These are phyloP conservation scores for Nothopassalora personata DNA, from an alignment of 2,329 filamentous ascomycete genomes.

Conservation along the genomic window DNA sequence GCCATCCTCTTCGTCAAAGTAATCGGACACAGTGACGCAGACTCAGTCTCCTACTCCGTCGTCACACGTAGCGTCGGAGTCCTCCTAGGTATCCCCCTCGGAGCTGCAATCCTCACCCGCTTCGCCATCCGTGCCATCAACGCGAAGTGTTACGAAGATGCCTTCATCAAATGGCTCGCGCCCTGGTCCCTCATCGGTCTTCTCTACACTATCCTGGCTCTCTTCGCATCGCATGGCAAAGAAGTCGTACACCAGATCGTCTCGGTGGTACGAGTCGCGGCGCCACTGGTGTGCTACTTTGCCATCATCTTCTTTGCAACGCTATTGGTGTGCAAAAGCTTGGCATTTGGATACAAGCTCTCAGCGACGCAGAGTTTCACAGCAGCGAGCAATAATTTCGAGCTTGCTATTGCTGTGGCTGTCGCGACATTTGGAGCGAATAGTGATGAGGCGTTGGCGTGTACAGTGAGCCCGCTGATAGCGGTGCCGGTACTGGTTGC, in stretches of 20 bases:
- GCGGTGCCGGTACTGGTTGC: conserved; percentile 77
- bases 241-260: conserved; percentile 78
- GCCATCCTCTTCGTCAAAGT: conserved; percentile 56
- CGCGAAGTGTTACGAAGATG: conserved; percentile 57
- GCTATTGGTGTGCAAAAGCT: conserved; percentile 53
- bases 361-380: conserved; percentile 80
- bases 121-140: conserved; percentile 54
- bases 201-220: conserved; percentile 77
- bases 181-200: conserved; percentile 78
- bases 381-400: conserved; percentile 88
- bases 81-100: conserved; percentile 77
- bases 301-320: conserved; percentile 62
- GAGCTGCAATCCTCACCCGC: conserved; percentile 70
- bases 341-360: conserved; percentile 66
- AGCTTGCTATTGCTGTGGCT: conserved; percentile 82
- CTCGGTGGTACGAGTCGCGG: conserved; percentile 72
- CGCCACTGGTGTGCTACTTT: conserved; percentile 79
- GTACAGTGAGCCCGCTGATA: conserved; percentile 78
- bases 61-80: conserved; percentile 77
- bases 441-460: conserved; percentile 74
- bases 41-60: conserved; percentile 30
- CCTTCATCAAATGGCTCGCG: conserved; percentile 64
- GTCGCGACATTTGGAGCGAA: conserved; percentile 73
- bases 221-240: conserved; percentile 76
- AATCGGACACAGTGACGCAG: conserved; percentile 48